Conservation (phyloP, 441 rosid species). For the Brassica balearica region DNA sequence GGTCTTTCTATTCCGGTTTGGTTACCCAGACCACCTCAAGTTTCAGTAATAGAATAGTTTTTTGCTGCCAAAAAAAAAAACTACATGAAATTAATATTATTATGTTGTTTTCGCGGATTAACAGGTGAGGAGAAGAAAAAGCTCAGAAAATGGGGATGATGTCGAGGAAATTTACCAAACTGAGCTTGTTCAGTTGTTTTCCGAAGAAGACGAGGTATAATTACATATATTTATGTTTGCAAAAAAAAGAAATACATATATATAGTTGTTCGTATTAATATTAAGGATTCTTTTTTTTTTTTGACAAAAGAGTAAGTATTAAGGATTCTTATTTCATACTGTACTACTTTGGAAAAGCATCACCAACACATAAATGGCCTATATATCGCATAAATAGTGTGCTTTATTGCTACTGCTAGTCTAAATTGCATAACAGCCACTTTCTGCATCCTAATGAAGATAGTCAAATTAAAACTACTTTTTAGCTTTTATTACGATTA, state of each 20-base stretch:
- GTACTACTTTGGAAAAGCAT: constrained; percentile 5
- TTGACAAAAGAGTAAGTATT: background rate
- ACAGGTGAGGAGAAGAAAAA: constrained; percentile 68
- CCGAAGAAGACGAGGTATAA: constrained; percentile 91
- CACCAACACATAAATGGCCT: constrained; percentile 6
- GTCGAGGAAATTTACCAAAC: constrained; percentile 68
- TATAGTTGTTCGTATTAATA: constrained; percentile 13
- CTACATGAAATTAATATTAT: background rate
- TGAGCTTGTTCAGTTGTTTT: constrained; percentile 79
- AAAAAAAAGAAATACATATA: no score
- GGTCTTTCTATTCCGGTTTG: no score
- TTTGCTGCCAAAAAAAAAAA: no score
- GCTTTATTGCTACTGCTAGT: constrained; percentile 33
- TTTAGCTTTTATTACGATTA: background rate
- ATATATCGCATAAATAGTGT: constrained; percentile 23
- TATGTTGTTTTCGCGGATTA: constrained; percentile 2
- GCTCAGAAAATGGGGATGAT: constrained; percentile 57
- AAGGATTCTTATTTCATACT: background rate
- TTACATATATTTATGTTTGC: constrained; percentile 14
- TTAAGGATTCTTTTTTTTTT: background rate
- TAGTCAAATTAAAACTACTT: constrained; percentile 21
- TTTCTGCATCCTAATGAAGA: constrained; percentile 13
- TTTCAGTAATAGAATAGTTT: no score
- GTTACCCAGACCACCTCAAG: no score
- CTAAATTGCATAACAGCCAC: constrained; percentile 29